A percentile compares a stretch with the other conserved stretches of the same genome.
Evolutionary conservation across 2,329 filamentous ascomycete species (phyloP).

Genomic region (Aspergillus awamori): DNA sequence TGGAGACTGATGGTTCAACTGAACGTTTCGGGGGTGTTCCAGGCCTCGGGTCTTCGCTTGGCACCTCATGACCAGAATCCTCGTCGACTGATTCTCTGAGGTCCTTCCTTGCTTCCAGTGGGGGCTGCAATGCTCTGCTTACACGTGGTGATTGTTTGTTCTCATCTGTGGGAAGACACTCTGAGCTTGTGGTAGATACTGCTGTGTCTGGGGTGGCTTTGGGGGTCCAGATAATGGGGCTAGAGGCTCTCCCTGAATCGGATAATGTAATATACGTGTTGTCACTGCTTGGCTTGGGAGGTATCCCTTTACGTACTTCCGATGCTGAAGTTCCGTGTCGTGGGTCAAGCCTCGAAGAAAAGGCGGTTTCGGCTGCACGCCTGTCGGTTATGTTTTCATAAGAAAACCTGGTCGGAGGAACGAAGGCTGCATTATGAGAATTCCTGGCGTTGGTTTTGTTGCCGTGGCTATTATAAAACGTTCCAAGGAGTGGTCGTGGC

Average conservation of each 20-base stretch:
- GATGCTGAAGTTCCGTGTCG: not conserved
- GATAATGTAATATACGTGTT: not conserved
- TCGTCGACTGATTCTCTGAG: not conserved
- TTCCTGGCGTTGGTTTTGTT: not conserved
- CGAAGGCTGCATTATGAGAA: not conserved
- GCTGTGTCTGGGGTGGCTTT: not conserved
- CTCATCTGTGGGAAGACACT: not conserved
- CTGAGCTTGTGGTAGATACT: not conserved
- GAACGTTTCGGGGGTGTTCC: not conserved
- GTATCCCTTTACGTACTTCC: not conserved
- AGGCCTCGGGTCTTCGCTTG: not conserved
- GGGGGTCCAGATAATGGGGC: not conserved
- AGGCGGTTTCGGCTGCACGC: not conserved
- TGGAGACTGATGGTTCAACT: not conserved
- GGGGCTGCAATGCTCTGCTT: not conserved
- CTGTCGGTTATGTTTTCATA: not conserved
- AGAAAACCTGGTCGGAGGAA: not conserved
- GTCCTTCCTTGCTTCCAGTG: not conserved
- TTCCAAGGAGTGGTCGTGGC: not conserved
- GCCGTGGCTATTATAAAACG: not conserved
- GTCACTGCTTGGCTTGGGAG: not conserved
- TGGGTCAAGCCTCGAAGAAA: not conserved
- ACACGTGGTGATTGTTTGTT: not conserved
- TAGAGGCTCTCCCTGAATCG: not conserved
- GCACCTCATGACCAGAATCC: not conserved